Evolutionary conservation across 257 asterid species (phyloP), one percentile per base, ranked within the genome.

Genomic region (Plantago major): DNA sequence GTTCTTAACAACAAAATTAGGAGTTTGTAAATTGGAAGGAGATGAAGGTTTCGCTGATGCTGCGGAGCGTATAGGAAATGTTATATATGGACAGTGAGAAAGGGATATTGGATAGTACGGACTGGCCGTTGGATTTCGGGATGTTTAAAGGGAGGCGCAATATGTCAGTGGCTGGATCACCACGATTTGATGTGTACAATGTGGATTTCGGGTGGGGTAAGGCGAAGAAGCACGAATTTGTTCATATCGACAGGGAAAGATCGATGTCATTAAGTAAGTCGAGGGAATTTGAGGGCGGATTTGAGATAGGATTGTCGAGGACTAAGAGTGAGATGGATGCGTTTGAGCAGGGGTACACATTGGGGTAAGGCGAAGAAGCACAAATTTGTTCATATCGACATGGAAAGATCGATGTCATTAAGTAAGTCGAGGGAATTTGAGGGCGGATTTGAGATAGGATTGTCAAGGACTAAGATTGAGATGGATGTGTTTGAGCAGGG

Each of bases 231-330:
- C 66, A 76, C 6, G 85, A 79, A 46, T 61, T 62, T 11, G 55
- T 55, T 46, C 72, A 72, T 22, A 52, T 71, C 2, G 80, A 73
- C 42, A 12, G 60, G 9, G 66, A 76, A 5, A 67, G 59, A 1
- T 66, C 85, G 6, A 50, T 80, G 16, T 80, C 85, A 6, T 45
- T 80, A 3, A 53, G 22, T 51, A 69, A 59, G 49, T 67, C 71
- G 33, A 68, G 78, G 44, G 76, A 71, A 6, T 50, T 58, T 10
- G 76, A 67, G n/a, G 82, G 82, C 13, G 80, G 69, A 6, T n/a
- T 80, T 15, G 85, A 80, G 68, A 67, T 80, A 42, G 82, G 80
- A 2, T 22, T 80, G 69, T 68, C 74, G 8, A 49, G 71, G 43
- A 55, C 49, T 0, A 63, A 74, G 67, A 10, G 30, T 4, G 58